Evolutionary conservation across 495 filamentous ascomycete genomes (phyloP), one percentile per base, ranked within the genome.

Genomic region (Monascus purpureus): DNA sequence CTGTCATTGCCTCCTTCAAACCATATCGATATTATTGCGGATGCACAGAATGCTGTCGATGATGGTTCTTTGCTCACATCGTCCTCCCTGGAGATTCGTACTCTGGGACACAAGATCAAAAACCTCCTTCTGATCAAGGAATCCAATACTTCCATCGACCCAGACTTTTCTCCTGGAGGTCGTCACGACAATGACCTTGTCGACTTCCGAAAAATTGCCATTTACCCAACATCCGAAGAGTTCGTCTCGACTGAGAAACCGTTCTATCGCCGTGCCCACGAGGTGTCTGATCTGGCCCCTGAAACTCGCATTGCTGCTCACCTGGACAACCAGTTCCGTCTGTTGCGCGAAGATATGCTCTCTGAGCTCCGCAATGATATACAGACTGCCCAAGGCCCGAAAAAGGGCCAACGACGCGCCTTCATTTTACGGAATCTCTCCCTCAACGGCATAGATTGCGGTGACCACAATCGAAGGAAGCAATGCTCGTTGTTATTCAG

Each of bases 281-380:
- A 57, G 8, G 49, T 70, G 1, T 37, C 39, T 0, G 19, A 40
- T 2, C 6, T 52, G 11, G 1, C 37, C 0, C 12, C 20, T 4
- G 48, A 57, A 2, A 39, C 47, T 8, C 70, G 77, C 0, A 39
- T 64, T 0, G 49, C 46, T 0, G 51, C 58, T 0, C 77, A 84
- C 46, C 39, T 82, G 0, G 82, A 85, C 44, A 85, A 83, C 41
- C 80, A 87, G 34, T 92, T 84, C 41, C 77, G 82, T 0, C 67
- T 88, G 1, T 52, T 83, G 2, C 55, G 82, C 3, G 80, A 88
- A 39, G 82, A 88, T 35, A 74, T 86, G 68, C 51, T 85, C 0
- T 66, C 55, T 0, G 77, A 77, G 32, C 50, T 86, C 6, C 66
- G 75, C 0, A 69, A 77, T 9, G 77, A 76, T 25, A 27, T 77